Conservation (phyloP, 495 filamentous ascomycete genomes). For the Xylaria sp. region DNA sequence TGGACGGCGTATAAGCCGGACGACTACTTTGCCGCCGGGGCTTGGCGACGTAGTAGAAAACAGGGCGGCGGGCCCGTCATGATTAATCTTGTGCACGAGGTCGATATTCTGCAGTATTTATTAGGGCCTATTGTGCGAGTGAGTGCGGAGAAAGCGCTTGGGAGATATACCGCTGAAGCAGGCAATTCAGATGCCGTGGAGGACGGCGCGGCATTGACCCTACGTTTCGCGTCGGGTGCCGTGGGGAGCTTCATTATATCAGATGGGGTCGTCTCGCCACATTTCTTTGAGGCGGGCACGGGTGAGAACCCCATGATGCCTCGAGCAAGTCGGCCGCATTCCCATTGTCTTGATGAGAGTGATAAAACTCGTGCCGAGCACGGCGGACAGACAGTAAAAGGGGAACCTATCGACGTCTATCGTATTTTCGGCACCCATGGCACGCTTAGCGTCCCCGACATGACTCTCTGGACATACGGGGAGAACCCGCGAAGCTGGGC, state of each 20-base stretch:
- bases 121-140: conserved; percentile 61
- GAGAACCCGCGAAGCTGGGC: conserved; percentile 44
- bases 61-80: conserved; percentile 58
- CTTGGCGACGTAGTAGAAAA: conserved; percentile 52
- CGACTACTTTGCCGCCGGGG: conserved; percentile 56
- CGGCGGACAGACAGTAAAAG: conserved; percentile 2
- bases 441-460: conserved; percentile 63
- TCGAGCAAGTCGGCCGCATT: conserved; percentile 30
- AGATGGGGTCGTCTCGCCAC: conserved; percentile 59
- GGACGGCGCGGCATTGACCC: conserved; percentile 62
- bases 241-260: conserved; percentile 65
- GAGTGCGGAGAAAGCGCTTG: conserved; percentile 54
- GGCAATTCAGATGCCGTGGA: conserved; percentile 58
- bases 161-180: conserved; percentile 23
- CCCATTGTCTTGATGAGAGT: neutral
- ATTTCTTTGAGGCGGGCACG: conserved; percentile 63
- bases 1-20: conserved; percentile 62
- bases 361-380: neutral
- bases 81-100: conserved; percentile 67
- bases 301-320: conserved; percentile 66
- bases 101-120: conserved; percentile 65
- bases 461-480: conserved; percentile 60
- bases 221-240: conserved; percentile 63
- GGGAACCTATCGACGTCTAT: conserved; percentile 55
- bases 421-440: conserved; percentile 63